Evolutionary conservation across 140 eudicot species (phyloP).

Genomic region (Stevia rebaudiana): DNA sequence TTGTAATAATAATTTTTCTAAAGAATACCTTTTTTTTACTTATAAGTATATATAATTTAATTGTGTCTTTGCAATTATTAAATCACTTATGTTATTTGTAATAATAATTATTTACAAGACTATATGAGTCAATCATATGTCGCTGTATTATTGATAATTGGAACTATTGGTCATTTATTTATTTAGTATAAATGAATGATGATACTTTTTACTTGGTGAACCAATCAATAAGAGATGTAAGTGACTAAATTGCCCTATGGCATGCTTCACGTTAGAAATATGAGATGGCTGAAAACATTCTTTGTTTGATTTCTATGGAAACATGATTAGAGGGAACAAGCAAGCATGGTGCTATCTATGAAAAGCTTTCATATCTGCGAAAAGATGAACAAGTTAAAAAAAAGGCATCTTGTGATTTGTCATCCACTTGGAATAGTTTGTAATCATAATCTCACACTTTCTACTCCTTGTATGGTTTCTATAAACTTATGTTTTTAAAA

Average conservation of each 20-base stretch:
- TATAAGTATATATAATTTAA: too few species aligned
- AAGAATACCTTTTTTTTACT: too few species aligned
- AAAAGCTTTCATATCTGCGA: conserved; percentile 32
- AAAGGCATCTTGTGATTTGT: conserved; percentile 41
- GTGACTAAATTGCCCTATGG: conserved; percentile 28
- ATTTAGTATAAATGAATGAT: conserved; percentile 1
- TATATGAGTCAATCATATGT: neutral
- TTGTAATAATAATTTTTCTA: neutral
- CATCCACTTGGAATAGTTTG: conserved; percentile 30
- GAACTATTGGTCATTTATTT: neutral
- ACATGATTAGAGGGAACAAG: conserved; percentile 35
- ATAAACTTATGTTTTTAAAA: too few species aligned
- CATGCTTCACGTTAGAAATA: conserved; percentile 11
- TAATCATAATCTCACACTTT: neutral
- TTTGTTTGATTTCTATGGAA: conserved; percentile 29
- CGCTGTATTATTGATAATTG: neutral
- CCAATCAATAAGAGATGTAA: conserved; percentile 4
- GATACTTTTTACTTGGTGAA: conserved; percentile 15
- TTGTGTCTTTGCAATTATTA: too few species aligned
- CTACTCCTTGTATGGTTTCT: conserved; percentile 8
- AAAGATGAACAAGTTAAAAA: conserved; percentile 34
- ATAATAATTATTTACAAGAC: neutral
- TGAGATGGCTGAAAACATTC: conserved; percentile 22
- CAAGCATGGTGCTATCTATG: conserved; percentile 32
- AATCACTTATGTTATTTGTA: too few species aligned